Evolutionary conservation across 441 rosid species (phyloP), one percentile per base, ranked within the genome.

Genomic region (Iberis amara): DNA sequence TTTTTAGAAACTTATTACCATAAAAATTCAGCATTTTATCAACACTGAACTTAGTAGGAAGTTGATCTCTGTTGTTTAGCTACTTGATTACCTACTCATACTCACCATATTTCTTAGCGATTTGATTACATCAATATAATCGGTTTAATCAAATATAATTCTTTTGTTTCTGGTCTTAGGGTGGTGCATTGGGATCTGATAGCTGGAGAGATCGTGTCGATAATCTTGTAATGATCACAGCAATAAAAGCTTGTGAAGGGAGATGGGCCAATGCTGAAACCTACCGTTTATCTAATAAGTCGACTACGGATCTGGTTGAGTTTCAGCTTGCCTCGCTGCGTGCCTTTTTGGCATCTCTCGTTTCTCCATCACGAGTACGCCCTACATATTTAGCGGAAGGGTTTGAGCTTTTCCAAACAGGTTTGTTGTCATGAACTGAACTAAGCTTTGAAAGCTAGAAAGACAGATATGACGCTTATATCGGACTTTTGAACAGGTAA

Each of bases 261-360:
- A 76, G 73, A 48, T 81, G 83, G 79, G 71, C 73, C 30, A 64
- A 47, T 68, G 74, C 66, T 59, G 80, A 65, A 70, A 76, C 43
- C 45, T 65, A 55, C 47, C 37, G 64, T 49, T 46, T 65, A 48
- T 69, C 72, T n/a, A 31, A 64, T 61, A 74, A 60, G 49, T 70
- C 66, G 6, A 18, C 68, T 8, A 35, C 66, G 11, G 45, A 43
- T 49, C 66, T 24, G 43, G 76, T 76, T 64, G 83, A 79, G 77
- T 75, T 83, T 58, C 91, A 78, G 74, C 73, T 83, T 57, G 80
- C 92, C 52, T 80, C 89, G 38, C 77, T 88, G 33, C 71, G 67
- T 44, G 88, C 95, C 30, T 81, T 92, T 49, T 69, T 75, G 72
- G 79, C 82, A 37, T 86, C 94, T 57, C 80, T 89, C 8, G 81